Percentiles rank a stretch among this genome's conserved stretches.
Evolutionary conservation across 108 stramenopile genomes (phyloP).

Genomic region (Nitzschia inconspicua): DNA sequence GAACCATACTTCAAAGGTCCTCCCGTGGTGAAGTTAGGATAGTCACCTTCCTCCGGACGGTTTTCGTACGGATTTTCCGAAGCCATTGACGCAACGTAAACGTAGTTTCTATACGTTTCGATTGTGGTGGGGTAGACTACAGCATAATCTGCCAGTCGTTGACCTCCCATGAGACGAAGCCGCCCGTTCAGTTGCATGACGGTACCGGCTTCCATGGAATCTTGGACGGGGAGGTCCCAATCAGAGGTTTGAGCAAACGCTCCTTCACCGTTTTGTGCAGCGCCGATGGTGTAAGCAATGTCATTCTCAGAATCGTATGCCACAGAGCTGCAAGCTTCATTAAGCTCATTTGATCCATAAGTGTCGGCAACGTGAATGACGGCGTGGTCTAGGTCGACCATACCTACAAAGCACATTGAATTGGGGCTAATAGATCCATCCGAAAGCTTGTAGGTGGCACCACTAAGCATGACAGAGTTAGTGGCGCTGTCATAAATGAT

Average conservation of each 20-base stretch:
- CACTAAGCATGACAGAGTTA: conserved; percentile 8
- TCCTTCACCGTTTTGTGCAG: neutral
- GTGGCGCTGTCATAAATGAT: conserved; percentile 12
- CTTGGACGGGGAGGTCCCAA: neutral
- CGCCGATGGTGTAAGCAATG: conserved; percentile 1
- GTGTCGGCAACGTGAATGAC: neutral
- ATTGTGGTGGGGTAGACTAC: conserved; percentile 11
- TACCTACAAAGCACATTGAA: conserved; percentile 10
- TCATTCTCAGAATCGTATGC: neutral
- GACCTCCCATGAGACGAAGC: neutral
- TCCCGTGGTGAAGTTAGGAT: conserved; percentile 15
- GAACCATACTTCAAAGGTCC: conserved; percentile 7
- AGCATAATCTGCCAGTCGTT: neutral
- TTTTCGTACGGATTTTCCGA: conserved; percentile 3
- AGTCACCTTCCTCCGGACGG: no score
- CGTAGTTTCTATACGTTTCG: neutral
- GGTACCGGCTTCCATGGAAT: conserved; percentile 16
- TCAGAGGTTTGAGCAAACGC: conserved; percentile 1
- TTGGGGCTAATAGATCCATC: neutral
- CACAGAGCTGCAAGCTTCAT: conserved; percentile 19
- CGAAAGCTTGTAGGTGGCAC: neutral
- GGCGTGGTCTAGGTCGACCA: neutral
- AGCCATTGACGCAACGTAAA: conserved; percentile 13
- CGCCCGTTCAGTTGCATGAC: conserved; percentile 1
- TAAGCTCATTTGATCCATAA: neutral